Evolutionary conservation across 164 flowering plant genomes (phyloP), one percentile per base, ranked within the genome.

Genomic region (Macadamia integrifolia): DNA sequence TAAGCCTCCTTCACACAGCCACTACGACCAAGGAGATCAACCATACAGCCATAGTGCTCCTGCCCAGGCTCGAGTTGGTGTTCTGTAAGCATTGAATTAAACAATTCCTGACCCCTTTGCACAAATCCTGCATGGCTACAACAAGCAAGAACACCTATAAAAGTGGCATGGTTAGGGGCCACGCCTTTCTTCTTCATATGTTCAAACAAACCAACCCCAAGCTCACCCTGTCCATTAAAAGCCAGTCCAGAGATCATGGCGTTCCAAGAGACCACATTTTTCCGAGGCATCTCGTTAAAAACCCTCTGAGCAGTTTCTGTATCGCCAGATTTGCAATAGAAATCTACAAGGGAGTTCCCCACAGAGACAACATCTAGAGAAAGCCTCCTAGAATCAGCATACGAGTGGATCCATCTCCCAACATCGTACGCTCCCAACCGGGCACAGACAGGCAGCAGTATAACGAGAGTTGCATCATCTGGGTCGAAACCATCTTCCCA

Each of bases 11-110:
- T 71, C 30, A 88, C 65, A 31, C 73, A 76, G 56, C 93, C 97
- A 66, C 78, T 60, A 12, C 93, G 90, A 10, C 90, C 93, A 50
- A 93, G 87, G 69, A 90, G 80, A 81, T 91, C 97, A 65, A 84
- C 92, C 86, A 89, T 84, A 61, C 93, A 86, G 11, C 98, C 96
- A 72, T 83, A 91, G 74, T 93, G 98, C 81, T 88, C 89, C 48
- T 81, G 82, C 55, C 74, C 84, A 18, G 95, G 93, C 66, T 85
- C 71, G 18, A 87, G 64, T 44, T 61, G 53, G 71, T 85, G 64
- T 32, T 77, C 67, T 32, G 0, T 29, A 5, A 43, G 68, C 97
- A 93, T 93, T 7, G 81, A 80, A 69, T 68, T 66, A 75, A 93
- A 93, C 62, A 88, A 73, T 17, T 81, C 81, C 12, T 79, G 75